Evolutionary conservation across 75 land plant species (phyloP).

Genomic region (Cryptomeria japonica): DNA sequence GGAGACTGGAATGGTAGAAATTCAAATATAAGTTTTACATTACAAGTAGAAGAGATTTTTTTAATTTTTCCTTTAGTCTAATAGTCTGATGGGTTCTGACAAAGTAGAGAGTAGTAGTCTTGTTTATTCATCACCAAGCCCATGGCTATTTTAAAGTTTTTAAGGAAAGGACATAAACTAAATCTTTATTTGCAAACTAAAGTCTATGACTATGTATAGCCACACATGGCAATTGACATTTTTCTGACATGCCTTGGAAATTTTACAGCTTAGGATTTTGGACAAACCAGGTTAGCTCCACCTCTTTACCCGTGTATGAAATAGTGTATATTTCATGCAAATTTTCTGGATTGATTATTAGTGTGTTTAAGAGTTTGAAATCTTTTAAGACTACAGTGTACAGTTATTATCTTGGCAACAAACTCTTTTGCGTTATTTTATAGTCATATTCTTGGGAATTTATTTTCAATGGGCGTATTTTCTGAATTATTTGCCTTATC

Average conservation of each 20-base stretch:
- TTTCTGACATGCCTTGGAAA: background rate
- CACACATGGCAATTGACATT: background rate
- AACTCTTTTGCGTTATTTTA: too few relatives aligned
- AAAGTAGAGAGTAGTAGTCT: background rate
- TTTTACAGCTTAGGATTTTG: background rate
- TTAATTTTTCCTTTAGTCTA: background rate
- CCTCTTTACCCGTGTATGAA: background rate
- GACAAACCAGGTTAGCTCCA: background rate
- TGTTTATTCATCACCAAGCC: background rate
- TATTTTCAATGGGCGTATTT: too few relatives aligned
- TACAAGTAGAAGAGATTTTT: background rate
- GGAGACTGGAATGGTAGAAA: background rate
- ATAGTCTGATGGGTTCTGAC: background rate
- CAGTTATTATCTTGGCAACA: too few relatives aligned
- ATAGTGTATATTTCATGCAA: background rate
- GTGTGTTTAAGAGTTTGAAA: too few relatives aligned
- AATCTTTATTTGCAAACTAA: background rate
- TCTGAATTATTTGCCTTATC: too few relatives aligned
- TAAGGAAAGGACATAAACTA: background rate
- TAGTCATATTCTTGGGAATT: too few relatives aligned
- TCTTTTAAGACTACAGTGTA: too few relatives aligned
- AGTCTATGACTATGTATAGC: background rate
- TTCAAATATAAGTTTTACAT: background rate
- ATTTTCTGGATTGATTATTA: background rate
- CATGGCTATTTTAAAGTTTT: background rate